A percentile compares a stretch with the other conserved stretches of the same genome.
Evolutionary conservation across 2,329 filamentous ascomycete species (phyloP).

Genomic region (Gaeumannomyces sp.): DNA sequence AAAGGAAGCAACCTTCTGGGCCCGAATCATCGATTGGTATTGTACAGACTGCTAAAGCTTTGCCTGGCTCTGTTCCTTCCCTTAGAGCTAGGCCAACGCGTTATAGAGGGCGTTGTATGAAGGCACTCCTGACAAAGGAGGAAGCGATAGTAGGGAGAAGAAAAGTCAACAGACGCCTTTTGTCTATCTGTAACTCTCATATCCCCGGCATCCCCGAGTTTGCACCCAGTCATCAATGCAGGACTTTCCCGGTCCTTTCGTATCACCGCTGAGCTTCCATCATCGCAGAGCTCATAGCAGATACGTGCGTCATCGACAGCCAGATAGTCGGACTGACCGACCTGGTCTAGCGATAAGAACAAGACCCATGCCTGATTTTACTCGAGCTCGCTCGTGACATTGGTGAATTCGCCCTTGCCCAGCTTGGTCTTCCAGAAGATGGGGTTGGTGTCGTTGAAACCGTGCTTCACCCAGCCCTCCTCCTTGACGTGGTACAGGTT

Average conservation of each 20-base stretch:
- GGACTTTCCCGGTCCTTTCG: not conserved
- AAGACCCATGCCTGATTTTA: conserved; percentile 23
- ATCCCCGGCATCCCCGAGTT: not conserved
- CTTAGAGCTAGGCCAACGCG: not conserved
- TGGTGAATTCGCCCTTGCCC: conserved; percentile 96
- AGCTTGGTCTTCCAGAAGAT: conserved; percentile 99
- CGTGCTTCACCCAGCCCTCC: conserved; percentile 94
- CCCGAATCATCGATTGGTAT: not conserved
- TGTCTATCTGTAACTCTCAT: not conserved
- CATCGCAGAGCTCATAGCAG: not conserved
- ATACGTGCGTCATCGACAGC: not conserved
- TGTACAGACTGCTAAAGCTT: not conserved
- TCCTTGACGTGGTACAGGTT: conserved; percentile 99
- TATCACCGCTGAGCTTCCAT: not conserved
- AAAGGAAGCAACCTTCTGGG: not conserved
- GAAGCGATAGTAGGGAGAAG: not conserved
- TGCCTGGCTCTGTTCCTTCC: not conserved
- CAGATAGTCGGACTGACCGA: not conserved
- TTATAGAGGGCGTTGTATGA: not conserved
- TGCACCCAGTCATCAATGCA: not conserved
- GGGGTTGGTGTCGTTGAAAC: conserved; percentile 95
- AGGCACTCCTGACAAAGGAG: not conserved
- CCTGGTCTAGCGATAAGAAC: not conserved
- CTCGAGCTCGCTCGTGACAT: conserved; percentile 76
- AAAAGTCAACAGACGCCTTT: not conserved